Conservation (phyloP, 2,329 filamentous ascomycete genomes). For the Aspergillus sp. region DNA sequence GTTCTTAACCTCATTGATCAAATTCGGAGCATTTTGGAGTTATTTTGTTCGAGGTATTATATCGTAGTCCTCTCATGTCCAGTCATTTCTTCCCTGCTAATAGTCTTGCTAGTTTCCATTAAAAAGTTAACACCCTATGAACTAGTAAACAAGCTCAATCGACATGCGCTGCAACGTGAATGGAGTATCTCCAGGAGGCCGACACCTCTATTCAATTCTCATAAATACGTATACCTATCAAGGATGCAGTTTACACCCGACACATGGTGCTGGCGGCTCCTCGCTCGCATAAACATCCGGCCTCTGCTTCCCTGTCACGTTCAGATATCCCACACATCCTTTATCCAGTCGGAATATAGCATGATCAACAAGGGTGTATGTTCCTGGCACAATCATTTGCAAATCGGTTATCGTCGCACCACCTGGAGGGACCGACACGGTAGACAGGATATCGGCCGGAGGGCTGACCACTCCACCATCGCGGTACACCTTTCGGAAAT, state of each 20-base stretch:
- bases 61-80: no score
- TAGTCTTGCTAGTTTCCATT: no score
- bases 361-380: slow-evolving; percentile 35
- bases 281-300: slow-evolving; percentile 28
- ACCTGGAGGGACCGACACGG: slow-evolving; percentile 29
- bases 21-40: no score
- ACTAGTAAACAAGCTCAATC: not conserved
- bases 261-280: slow-evolving; percentile 28
- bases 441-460: slow-evolving; percentile 26
- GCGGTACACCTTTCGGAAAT: slow-evolving; percentile 30
- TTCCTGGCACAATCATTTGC: slow-evolving; percentile 34
- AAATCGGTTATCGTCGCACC: slow-evolving; percentile 31
- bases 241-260: slow-evolving; percentile 34
- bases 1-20: no score
- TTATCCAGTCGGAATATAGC: slow-evolving; percentile 37
- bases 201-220: not conserved
- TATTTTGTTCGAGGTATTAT: no score
- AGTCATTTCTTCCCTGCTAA: no score
- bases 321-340: slow-evolving; percentile 36
- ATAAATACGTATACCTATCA: not conserved
- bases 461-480: slow-evolving; percentile 34
- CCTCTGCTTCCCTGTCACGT: slow-evolving; percentile 30
- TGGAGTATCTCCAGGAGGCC: not conserved
- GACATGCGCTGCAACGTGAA: not conserved
- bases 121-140: no score